Base-by-base conservation (phyloP, 75 land plant genomes). In the Selaginella moellendorffii region DNA sequence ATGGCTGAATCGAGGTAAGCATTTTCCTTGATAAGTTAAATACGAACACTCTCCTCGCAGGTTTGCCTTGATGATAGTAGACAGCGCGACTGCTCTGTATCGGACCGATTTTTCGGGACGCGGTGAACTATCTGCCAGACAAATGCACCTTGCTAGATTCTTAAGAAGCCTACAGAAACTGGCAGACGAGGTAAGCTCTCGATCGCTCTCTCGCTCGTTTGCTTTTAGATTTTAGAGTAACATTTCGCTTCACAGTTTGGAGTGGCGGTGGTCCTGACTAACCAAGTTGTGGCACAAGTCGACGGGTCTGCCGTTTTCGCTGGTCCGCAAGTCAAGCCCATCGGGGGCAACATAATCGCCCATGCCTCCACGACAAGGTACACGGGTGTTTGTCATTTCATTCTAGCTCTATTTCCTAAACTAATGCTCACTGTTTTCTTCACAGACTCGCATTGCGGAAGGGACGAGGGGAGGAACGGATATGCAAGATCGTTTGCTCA, bases 241-340 rank as follows among this genome's bases (percentile, higher is more conserved):
- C 9, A 24, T 18, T 8, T 23, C 69, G 2, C 17, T 19, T 23
- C 51, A 26, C 64, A 88, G 90, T 92, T 92, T 71, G 97, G 97
- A 1, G 86, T 88, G 9, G 97, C 90, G 62, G 97, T 92, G 26
- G 90, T 92, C 5, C 78, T 92, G 2, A 88, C 97, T 14, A 92
- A 92, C 63, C 97, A 92, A 81, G 97, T 92, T 53, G 97, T 92
- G 52, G 93, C 97, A 28, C 97, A 92, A 83, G 97, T 92, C 25
- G 97, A 92, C 68, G 97, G 97, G 18, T 82, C 89, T 30, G 96
- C 97, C 1, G 64, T 92, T 14, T 92, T 92, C 77, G 86, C 83
- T 31, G 97, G 97, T 23, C 97, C 97, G 46, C 97, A 92, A 62
- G 78, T 83, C 36, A 92, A 92, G 63, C 97, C 97, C 0, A 92